Evolutionary conservation across 1,139 yeast genomes (phyloP), one percentile per base, ranked within the genome.

Genomic region (Taiozyma onychis): DNA sequence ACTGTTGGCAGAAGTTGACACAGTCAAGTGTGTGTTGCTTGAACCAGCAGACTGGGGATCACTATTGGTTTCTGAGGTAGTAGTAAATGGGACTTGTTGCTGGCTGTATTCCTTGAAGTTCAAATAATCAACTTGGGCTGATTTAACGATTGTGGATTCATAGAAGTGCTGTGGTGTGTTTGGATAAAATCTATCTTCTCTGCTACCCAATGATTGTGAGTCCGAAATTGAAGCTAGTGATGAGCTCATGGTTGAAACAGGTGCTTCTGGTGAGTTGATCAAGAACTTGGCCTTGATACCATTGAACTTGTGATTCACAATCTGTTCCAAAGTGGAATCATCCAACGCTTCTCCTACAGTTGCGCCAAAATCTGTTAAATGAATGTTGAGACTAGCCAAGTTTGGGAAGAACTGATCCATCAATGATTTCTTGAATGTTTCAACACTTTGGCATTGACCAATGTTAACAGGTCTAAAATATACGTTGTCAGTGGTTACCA

Each of bases 361-460:
- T 46, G 83, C 75, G 16, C 81, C 80, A 63, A 83, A 81, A 45
- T 89, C 96, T 0, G 96, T 87, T 55, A 89, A 67, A 59, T 85
- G 90, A 45, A 84, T 72, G 0, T 81, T 67, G 34, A 80, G 67
- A 0, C 78, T 78, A 6, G 61, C 66, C 13, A 73, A 70, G 7
- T 71, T 66, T 21, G 82, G 60, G 8, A 70, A 75, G 24, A 83
- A 62, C 4, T 69, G 69, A 2, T 68, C 64, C 1, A 74, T 66
- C 14, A 84, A 54, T 7, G 63, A 56, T 2, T 64, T 68, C 52
- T 73, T 75, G 39, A 81, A 65, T 3, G 68, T 70, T 0, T 62
- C 65, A 2, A 68, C 54, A 24, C 64, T 58, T 1, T 57, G 57
- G 37, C 70, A 60, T n/a, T 63, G 63, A 0, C 62, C 75, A 41